Base-by-base conservation (phyloP, 805 yeast genomes). In the Danielozyma ontarioensis region DNA sequence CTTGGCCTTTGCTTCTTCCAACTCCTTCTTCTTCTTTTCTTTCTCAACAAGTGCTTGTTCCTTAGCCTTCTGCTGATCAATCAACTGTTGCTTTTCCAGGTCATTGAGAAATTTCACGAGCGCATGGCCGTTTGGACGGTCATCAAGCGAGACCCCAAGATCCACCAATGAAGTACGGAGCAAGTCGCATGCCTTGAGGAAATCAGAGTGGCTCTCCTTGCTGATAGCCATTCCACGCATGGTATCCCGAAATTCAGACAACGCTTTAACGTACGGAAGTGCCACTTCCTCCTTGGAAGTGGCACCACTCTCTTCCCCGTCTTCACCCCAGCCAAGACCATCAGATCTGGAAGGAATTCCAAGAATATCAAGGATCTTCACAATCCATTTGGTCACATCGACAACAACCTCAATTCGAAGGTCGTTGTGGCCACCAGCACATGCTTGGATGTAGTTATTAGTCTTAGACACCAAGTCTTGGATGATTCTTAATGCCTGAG, bases 71-170 rank as follows among this genome's bases (percentile, higher is more conserved):
- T 83, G 83, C 50, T 75, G 80, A 22, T 52, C 45, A 11, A 83
- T 48, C 27, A 85, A 66, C 38, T 82, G 90, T 25, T 64, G 68
- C 53, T 75, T 77, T 54, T 90, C 97, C 21, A 68, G 71, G 5
- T 65, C 74, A 33, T 74, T 78, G 42, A 93, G 66, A 47, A 90
- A 83, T 59, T 93, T 93, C 28, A 93, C 72, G 39, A 93, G 70
- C 0, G 97, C 89, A n/a, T 79, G 72, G 47, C 81, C 88, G 39
- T 73, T 82, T 4, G 78, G 70, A 50, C 97, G 78, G 59, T 93
- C 98, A 55, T 90, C 97, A 35, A 93, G 66, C 1, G 94, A 78
- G 27, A 93, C 82, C 18, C 94, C 93, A 40, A 88, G 63, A 17
- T 76, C 71, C 39, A 87, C 63, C 45, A 93, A 62, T 25, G 83